A percentile compares a stretch with the other conserved stretches of the same genome.
These are phyloP conservation scores for Malassezia equina DNA, from an alignment of 1,284 basidiomycete species.

Conservation along the genomic window DNA sequence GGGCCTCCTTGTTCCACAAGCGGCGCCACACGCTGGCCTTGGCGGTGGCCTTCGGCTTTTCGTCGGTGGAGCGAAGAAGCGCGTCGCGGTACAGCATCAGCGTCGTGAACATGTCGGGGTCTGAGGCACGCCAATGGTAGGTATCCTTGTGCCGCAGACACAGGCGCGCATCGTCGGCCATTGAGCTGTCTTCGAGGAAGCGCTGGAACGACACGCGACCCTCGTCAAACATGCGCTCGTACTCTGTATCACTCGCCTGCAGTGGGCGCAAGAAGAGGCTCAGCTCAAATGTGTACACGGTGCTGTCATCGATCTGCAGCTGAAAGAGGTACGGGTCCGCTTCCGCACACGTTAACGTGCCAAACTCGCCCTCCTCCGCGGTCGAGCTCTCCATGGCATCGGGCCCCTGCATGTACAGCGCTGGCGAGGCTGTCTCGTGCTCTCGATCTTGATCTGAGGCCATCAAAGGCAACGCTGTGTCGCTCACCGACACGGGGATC, in stretches of 20 bases:
- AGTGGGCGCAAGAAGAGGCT: constrained; percentile 23
- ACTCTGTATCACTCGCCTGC: constrained; percentile 14
- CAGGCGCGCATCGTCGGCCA: constrained; percentile 52
- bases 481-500: constrained; percentile 12
- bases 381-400: not conserved
- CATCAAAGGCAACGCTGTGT: constrained; percentile 5
- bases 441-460: not conserved
- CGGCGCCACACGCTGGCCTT: constrained; percentile 32
- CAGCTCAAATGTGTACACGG: constrained; percentile 52
- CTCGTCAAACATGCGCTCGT: constrained; percentile 47
- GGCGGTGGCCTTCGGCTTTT: constrained; percentile 14
- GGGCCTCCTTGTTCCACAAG: constrained; percentile 28
- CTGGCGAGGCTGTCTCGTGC: not conserved
- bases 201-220: constrained; percentile 52
- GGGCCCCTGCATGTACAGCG: not conserved
- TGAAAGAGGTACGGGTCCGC: constrained; percentile 52
- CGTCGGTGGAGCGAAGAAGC: constrained; percentile 47
- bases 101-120: constrained; percentile 51
- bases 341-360: constrained; percentile 49
- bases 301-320: constrained; percentile 48
- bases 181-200: constrained; percentile 51
- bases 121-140: constrained; percentile 53
- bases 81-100: constrained; percentile 42
- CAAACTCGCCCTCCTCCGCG: constrained; percentile 9
- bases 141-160: constrained; percentile 51